Evolutionary conservation across 805 yeast genomes (phyloP).

Genomic region (Wickerhamomyces alni): DNA sequence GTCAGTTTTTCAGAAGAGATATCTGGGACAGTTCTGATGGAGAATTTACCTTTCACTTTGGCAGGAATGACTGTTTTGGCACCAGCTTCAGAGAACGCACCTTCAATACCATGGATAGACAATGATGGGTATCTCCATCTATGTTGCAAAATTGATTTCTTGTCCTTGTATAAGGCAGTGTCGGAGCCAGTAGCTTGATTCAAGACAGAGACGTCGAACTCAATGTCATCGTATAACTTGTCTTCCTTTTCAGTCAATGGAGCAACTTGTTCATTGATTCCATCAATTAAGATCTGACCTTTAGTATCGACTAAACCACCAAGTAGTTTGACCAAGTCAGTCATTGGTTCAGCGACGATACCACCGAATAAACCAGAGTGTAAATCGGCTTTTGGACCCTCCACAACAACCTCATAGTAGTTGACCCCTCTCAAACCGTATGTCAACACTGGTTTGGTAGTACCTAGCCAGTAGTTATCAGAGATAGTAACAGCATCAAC

Average conservation of each 20-base stretch:
- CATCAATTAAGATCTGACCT: slow-evolving; percentile 85
- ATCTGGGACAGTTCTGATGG: slow-evolving; percentile 96
- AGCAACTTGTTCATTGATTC: slow-evolving; percentile 91
- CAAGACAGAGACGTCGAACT: slow-evolving; percentile 77
- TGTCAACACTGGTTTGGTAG: slow-evolving; percentile 92
- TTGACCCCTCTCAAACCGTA: slow-evolving; percentile 96
- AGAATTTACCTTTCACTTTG: slow-evolving; percentile 88
- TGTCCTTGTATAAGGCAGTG: slow-evolving; percentile 70
- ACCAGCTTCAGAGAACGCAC: slow-evolving; percentile 91
- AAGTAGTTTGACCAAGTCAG: slow-evolving; percentile 79
- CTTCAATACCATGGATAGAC: slow-evolving; percentile 95
- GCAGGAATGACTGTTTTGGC: slow-evolving; percentile 99
- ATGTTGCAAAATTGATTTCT: slow-evolving; percentile 88
- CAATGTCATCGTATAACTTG: slow-evolving; percentile 75
- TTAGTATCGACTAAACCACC: slow-evolving; percentile 68
- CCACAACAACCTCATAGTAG: slow-evolving; percentile 76
- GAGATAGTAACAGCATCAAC: slow-evolving; percentile 94
- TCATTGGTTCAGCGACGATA: slow-evolving; percentile 94
- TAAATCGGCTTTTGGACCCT: slow-evolving; percentile 95
- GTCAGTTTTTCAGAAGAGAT: slow-evolving; percentile 78
- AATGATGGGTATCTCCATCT: slow-evolving; percentile 99
- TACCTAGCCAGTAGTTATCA: slow-evolving; percentile 98
- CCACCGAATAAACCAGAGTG: slow-evolving; percentile 99
- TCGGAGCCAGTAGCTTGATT: slow-evolving; percentile 85
- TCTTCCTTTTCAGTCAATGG: slow-evolving; percentile 81